Conservation (phyloP, 1,284 basidiomycete genomes). For the Rhodotorula sp. region DNA sequence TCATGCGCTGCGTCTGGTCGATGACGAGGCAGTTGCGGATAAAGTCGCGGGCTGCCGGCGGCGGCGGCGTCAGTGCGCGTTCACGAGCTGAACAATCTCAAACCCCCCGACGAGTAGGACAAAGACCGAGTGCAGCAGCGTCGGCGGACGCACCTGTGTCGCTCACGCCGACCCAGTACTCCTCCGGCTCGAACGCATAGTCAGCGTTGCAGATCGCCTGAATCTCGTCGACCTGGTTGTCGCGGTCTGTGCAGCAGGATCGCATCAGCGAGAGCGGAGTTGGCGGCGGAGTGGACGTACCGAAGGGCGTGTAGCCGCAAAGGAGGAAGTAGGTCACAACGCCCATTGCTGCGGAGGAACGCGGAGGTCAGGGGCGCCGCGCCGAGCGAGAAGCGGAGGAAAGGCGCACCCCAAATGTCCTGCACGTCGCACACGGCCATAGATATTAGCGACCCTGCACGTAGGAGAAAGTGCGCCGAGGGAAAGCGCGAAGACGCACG, state of each 20-base stretch:
- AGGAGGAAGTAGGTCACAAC: conserved; percentile 89
- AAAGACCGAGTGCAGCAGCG: background rate
- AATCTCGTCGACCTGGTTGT: conserved; percentile 54
- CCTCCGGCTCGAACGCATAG: conserved; percentile 80
- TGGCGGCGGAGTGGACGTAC: background rate
- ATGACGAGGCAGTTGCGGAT: conserved; percentile 77
- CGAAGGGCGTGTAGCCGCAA: conserved; percentile 70
- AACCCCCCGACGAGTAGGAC: too few species aligned
- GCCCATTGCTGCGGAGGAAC: conserved; percentile 67
- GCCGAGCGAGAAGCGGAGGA: background rate
- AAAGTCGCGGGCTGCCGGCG: conserved; percentile 75
- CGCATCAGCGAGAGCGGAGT: conserved; percentile 60
- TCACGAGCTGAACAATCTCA: background rate
- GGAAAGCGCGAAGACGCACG: background rate
- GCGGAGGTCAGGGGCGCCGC: background rate
- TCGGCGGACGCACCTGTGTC: conserved; percentile 49
- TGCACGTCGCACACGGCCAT: background rate
- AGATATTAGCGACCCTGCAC: too few species aligned
- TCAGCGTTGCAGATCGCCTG: conserved; percentile 89
- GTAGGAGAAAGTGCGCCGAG: background rate
- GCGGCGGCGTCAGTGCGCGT: conserved; percentile 57
- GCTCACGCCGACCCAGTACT: conserved; percentile 47
- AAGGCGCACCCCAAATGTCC: conserved; percentile 51
- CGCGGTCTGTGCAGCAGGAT: conserved; percentile 62
- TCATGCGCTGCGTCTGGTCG: conserved; percentile 75